These are phyloP conservation scores for Salix arbutifolia DNA, from an alignment of 345 rosid species.

Conservation along the genomic window DNA sequence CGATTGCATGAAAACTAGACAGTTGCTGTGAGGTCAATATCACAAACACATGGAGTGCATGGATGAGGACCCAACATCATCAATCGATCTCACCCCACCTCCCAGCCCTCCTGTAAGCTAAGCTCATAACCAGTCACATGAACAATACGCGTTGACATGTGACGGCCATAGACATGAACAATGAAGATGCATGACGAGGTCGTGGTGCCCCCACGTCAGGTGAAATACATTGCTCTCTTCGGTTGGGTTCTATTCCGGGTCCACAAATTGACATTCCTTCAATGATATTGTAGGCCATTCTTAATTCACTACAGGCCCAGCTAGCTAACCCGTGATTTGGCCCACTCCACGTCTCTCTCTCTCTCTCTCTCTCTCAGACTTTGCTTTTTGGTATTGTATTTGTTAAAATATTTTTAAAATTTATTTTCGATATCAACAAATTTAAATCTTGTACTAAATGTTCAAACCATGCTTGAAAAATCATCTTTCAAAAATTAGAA, in stretches of 20 bases:
- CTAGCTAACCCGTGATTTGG: slow-evolving; percentile 7
- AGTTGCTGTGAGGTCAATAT: slow-evolving; percentile 19
- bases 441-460: background rate
- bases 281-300: slow-evolving; percentile 27
- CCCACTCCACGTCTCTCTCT: slow-evolving; percentile 30
- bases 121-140: too few species aligned
- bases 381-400: background rate
- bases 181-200: slow-evolving; percentile 17
- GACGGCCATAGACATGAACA: background rate
- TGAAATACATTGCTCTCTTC: background rate
- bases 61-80: slow-evolving; percentile 14
- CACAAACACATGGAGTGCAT: slow-evolving; percentile 34
- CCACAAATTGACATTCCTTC: slow-evolving; percentile 20
- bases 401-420: too few species aligned
- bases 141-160: slow-evolving; percentile 13
- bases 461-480: too few species aligned
- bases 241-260: slow-evolving; percentile 27
- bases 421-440: too few species aligned
- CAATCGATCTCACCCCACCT: background rate
- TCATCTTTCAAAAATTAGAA: too few species aligned
- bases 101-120: background rate
- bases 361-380: background rate
- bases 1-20: background rate
- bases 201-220: slow-evolving; percentile 30
- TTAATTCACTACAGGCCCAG: slow-evolving; percentile 32